phyloP scores from a whole-genome alignment of 1,284 basidiomycete species.

The Tilletia horrida region DNA sequence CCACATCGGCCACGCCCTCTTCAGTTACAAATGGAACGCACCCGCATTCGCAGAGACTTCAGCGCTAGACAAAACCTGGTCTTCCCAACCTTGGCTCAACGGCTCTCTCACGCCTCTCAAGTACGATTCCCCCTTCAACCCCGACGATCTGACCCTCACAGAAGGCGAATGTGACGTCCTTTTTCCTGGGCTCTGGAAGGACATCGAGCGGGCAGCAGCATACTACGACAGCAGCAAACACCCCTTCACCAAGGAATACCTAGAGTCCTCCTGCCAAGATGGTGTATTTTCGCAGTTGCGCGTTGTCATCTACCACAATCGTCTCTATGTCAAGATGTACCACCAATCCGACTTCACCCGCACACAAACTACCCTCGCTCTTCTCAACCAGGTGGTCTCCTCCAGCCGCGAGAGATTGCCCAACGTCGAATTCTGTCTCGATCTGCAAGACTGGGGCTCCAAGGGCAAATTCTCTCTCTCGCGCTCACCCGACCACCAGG shows the following conservation, averaged over 20 bases:
- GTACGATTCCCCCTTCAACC: constrained; percentile 47
- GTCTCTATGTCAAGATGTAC: constrained; percentile 43
- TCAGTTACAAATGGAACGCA: background rate
- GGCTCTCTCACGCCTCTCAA: constrained; percentile 27
- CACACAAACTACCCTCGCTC: constrained; percentile 37
- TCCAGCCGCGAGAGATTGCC: constrained; percentile 43
- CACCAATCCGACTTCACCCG: constrained; percentile 40
- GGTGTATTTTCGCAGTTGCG: constrained; percentile 45
- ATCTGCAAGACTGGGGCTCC: constrained; percentile 46
- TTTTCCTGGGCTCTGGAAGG: constrained; percentile 47
- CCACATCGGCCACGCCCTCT: background rate
- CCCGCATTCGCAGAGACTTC: too few relatives aligned
- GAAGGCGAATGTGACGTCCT: constrained; percentile 50
- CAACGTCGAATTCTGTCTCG: constrained; percentile 51
- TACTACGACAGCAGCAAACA: constrained; percentile 35
- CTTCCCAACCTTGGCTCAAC: constrained; percentile 27
- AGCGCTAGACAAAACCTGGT: background rate
- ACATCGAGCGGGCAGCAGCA: constrained; percentile 39
- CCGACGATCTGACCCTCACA: constrained; percentile 44
- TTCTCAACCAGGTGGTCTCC: constrained; percentile 39
- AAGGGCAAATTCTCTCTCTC: constrained; percentile 48
- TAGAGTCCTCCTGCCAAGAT: constrained; percentile 46
- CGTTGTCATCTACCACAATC: constrained; percentile 49
- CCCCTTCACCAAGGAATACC: constrained; percentile 32
- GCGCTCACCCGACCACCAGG: constrained; percentile 35